A percentile compares a stretch with the other conserved stretches of the same genome.
Evolutionary conservation across 192 early-diverging fungal species (phyloP).

Genomic region (Coemansia sp.): DNA sequence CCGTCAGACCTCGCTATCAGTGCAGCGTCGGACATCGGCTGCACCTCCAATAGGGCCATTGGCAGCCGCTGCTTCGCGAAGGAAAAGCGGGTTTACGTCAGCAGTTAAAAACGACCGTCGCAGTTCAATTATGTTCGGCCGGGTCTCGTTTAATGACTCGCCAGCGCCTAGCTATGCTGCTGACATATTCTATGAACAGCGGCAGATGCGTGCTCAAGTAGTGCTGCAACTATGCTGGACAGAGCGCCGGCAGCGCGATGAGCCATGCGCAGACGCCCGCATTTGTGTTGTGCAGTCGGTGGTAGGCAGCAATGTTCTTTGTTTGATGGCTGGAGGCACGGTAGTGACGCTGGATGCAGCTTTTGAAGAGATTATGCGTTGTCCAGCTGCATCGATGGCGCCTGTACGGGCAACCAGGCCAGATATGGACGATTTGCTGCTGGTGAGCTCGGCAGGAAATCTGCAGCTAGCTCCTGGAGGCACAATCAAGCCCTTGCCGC

Average conservation of each 20-base stretch:
- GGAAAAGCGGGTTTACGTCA: constrained; percentile 35
- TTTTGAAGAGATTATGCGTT: constrained; percentile 30
- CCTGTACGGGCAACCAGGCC: constrained; percentile 12
- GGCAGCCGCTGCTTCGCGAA: constrained; percentile 28
- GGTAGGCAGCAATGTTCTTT: constrained; percentile 27
- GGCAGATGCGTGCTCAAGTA: constrained; percentile 40
- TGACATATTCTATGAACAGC: constrained; percentile 46
- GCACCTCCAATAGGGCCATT: background rate
- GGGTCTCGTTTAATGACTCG: constrained; percentile 48
- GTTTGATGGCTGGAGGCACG: constrained; percentile 17
- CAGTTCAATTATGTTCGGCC: constrained; percentile 37
- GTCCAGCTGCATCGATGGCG: constrained; percentile 28
- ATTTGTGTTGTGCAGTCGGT: constrained; percentile 37
- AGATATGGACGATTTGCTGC: constrained; percentile 31
- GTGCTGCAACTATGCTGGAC: constrained; percentile 40
- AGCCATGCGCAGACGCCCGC: constrained; percentile 8
- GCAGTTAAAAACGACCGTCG: constrained; percentile 39
- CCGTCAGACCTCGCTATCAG: constrained; percentile 45
- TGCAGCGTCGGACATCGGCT: constrained; percentile 40
- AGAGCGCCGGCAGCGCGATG: constrained; percentile 17
- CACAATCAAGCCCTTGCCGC: constrained; percentile 9
- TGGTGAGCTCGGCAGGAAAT: constrained; percentile 19
- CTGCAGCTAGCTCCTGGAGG: constrained; percentile 18
- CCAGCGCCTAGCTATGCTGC: constrained; percentile 38
- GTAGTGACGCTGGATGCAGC: constrained; percentile 28